A percentile compares a stretch with the other conserved stretches of the same genome.
Evolutionary conservation across 371 early-diverging fungal species (phyloP).

Genomic region (Mortierella sp.): DNA sequence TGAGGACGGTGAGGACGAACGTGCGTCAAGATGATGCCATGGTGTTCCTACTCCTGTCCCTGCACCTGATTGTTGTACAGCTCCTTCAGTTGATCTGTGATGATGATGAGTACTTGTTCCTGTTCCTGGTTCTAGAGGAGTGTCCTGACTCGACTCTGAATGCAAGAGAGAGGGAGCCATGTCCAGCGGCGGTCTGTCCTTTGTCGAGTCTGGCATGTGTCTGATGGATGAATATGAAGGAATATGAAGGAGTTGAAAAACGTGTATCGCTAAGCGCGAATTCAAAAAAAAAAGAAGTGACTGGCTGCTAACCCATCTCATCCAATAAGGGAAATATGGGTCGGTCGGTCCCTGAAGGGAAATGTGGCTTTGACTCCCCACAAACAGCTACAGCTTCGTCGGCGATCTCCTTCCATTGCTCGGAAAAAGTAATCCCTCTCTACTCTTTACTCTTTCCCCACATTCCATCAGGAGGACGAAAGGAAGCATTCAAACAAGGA

Average conservation of each 20-base stretch:
- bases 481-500: not conserved
- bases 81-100: no score
- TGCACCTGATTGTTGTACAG: not conserved
- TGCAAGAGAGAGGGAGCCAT: slow-evolving; percentile 23
- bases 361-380: not conserved
- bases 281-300: not conserved
- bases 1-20: not conserved
- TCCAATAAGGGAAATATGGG: not conserved
- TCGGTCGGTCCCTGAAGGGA: not conserved
- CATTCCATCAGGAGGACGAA: slow-evolving; percentile 4
- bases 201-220: slow-evolving; percentile 34
- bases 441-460: not conserved
- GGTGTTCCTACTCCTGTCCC: not conserved
- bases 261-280: not conserved
- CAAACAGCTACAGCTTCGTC: not conserved
- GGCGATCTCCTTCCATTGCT: not conserved
- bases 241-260: not conserved
- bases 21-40: not conserved
- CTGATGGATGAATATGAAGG: not conserved
- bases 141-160: not conserved
- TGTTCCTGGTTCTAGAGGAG: slow-evolving; percentile 1
- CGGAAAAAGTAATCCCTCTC: not conserved
- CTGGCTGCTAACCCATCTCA: not conserved
- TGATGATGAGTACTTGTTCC: not conserved
- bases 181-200: slow-evolving; percentile 27